Percentiles rank a stretch among this genome's conserved stretches.
Evolutionary conservation across 2,329 filamentous ascomycete genomes (phyloP).

Genomic region (Fusarium illudens): DNA sequence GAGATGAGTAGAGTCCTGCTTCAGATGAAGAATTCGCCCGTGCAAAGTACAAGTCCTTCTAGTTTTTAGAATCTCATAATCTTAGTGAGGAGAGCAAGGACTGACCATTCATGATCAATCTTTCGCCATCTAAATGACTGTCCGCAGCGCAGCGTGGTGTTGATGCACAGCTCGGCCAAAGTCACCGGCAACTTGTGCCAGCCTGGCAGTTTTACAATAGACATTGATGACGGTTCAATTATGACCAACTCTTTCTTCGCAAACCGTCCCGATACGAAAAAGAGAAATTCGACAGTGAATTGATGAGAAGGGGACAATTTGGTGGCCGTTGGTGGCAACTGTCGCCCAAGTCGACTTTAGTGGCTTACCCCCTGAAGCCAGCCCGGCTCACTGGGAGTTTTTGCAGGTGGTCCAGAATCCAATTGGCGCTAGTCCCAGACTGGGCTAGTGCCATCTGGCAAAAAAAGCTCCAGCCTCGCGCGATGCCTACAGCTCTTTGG

Average conservation of each 20-base stretch:
- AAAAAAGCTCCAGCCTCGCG: slow-evolving; percentile 59
- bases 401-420: slow-evolving; percentile 6
- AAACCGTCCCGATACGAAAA: background rate
- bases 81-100: background rate
- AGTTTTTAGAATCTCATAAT: slow-evolving; percentile 6
- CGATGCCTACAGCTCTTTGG: slow-evolving; percentile 41
- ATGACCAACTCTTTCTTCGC: too few relatives aligned
- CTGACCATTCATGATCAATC: slow-evolving; percentile 82
- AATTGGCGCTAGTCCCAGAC: slow-evolving; percentile 37
- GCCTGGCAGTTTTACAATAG: slow-evolving; percentile 65
- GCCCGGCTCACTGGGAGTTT: slow-evolving; percentile 10
- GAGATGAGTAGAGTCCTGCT: slow-evolving; percentile 80
- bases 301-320: background rate
- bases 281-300: background rate
- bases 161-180: slow-evolving; percentile 87
- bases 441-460: slow-evolving; percentile 41
- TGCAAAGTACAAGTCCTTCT: slow-evolving; percentile 80
- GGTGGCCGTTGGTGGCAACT: slow-evolving; percentile 6
- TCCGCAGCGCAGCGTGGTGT: slow-evolving; percentile 92
- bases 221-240: slow-evolving; percentile 39
- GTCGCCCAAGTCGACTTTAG: slow-evolving; percentile 11
- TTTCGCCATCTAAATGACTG: slow-evolving; percentile 98
- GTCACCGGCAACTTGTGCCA: slow-evolving; percentile 89
- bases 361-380: slow-evolving; percentile 7
- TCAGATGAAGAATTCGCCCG: slow-evolving; percentile 84